Conservation (phyloP, 2,329 filamentous ascomycete species). For the Myriosclerotinia scirpicola region DNA sequence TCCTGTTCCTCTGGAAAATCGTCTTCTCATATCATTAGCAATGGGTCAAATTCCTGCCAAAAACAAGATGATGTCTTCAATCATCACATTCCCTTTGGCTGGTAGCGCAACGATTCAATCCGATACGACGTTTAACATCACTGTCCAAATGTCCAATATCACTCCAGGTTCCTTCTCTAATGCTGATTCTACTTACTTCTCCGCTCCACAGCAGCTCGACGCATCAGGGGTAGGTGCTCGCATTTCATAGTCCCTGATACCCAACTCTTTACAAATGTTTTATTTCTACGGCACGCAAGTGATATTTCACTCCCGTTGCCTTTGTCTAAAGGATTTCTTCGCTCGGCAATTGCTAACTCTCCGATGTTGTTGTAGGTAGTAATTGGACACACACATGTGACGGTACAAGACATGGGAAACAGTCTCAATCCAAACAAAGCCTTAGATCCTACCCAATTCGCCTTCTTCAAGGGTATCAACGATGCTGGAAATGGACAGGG, state of each 20-base stretch:
- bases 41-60: conserved; percentile 41
- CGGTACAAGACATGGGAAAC: conserved; percentile 43
- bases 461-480: conserved; percentile 48
- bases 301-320: too few relatives aligned
- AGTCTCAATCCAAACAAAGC: conserved; percentile 39
- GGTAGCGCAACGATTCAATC: conserved; percentile 30
- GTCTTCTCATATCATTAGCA: conserved; percentile 27
- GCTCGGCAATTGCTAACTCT: not conserved
- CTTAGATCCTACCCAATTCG: conserved; percentile 41
- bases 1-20: not conserved
- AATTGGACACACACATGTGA: conserved; percentile 45
- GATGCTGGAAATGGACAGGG: conserved; percentile 45
- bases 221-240: not conserved
- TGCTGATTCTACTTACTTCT: conserved; percentile 43
- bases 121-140: conserved; percentile 40
- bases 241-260: not conserved
- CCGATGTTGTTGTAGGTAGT: conserved; percentile 30
- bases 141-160: conserved; percentile 42
- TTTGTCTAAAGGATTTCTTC: not conserved
- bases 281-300: not conserved
- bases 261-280: not conserved
- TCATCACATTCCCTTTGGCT: conserved; percentile 36
- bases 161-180: conserved; percentile 45
- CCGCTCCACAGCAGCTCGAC: conserved; percentile 41
- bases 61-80: conserved; percentile 38